These are phyloP conservation scores for Apostasia shenzhenica DNA, from an alignment of 106 monocot species.

Conservation along the genomic window DNA sequence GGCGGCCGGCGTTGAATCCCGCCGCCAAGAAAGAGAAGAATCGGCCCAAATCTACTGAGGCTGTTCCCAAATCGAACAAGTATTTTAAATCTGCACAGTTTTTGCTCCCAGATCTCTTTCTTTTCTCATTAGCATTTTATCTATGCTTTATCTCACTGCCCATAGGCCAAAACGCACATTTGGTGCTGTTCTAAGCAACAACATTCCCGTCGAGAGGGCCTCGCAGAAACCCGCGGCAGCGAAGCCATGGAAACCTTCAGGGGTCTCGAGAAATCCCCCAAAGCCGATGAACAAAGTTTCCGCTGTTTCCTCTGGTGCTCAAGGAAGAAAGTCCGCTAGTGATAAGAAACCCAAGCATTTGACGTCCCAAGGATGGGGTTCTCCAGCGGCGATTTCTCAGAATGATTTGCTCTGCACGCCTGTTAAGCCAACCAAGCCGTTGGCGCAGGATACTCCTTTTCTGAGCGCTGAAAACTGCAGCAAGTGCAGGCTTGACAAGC, in stretches of 20 bases:
- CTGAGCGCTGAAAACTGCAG: constrained; percentile 51
- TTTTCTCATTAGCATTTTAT: background rate
- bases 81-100: background rate
- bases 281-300: background rate
- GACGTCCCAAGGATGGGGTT: constrained; percentile 14
- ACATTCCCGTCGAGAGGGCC: constrained; percentile 33
- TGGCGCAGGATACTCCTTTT: constrained; percentile 35
- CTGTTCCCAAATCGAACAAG: background rate
- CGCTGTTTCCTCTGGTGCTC: background rate
- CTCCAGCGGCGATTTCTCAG: background rate
- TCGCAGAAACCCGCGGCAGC: background rate
- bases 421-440: background rate
- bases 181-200: constrained; percentile 40
- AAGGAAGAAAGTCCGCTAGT: background rate
- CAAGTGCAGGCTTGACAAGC: constrained; percentile 47
- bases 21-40: constrained; percentile 1
- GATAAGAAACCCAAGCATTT: constrained; percentile 19
- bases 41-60: background rate
- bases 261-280: constrained; percentile 6
- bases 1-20: background rate
- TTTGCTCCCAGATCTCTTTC: background rate
- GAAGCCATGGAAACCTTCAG: constrained; percentile 26
- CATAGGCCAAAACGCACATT: constrained; percentile 50
- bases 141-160: background rate
- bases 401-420: constrained; percentile 42